phyloP scores from a whole-genome alignment of 2,329 filamentous ascomycete species.

The Fusarium irregulare region DNA sequence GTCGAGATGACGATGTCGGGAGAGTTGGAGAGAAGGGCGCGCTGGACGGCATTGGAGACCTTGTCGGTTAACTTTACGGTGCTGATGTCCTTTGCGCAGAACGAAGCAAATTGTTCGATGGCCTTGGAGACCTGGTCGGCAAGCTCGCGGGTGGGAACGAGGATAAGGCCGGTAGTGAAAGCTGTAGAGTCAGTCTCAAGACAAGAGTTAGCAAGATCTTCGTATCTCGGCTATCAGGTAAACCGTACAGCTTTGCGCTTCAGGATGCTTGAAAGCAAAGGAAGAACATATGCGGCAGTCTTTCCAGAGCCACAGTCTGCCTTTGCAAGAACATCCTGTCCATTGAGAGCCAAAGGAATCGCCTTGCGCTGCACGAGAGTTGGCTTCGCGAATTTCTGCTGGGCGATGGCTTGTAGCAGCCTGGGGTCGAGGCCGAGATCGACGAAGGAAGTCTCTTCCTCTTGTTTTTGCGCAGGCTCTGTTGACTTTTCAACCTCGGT shows the following conservation, averaged over 20 bases:
- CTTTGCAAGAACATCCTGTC: slow-evolving; percentile 89
- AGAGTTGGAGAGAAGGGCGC: slow-evolving; percentile 83
- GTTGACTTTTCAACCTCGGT: slow-evolving; percentile 43
- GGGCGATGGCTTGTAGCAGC: slow-evolving; percentile 85
- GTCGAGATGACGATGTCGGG: slow-evolving; percentile 94
- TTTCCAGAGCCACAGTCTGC: slow-evolving; percentile 97
- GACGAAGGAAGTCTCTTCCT: slow-evolving; percentile 70
- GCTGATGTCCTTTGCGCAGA: slow-evolving; percentile 85
- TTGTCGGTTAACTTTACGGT: slow-evolving; percentile 90
- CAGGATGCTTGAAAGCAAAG: slow-evolving; percentile 85
- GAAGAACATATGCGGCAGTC: slow-evolving; percentile 94
- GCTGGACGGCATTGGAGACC: slow-evolving; percentile 87
- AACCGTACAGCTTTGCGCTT: slow-evolving; percentile 74
- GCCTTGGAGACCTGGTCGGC: slow-evolving; percentile 89
- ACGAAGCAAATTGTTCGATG: slow-evolving; percentile 80
- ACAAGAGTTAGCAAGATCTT: slow-evolving; percentile 13
- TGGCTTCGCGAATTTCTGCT: slow-evolving; percentile 85
- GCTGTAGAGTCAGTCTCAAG: slow-evolving; percentile 61
- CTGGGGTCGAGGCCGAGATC: slow-evolving; percentile 84
- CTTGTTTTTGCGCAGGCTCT: slow-evolving; percentile 36
- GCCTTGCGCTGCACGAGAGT: slow-evolving; percentile 90
- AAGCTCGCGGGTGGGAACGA: slow-evolving; percentile 94
- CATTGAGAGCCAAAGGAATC: slow-evolving; percentile 87
- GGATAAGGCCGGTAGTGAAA: slow-evolving; percentile 80
- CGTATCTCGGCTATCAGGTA: not conserved